These are phyloP conservation scores for Striga asiatica DNA, from an alignment of 257 asterid species.

Conservation along the genomic window DNA sequence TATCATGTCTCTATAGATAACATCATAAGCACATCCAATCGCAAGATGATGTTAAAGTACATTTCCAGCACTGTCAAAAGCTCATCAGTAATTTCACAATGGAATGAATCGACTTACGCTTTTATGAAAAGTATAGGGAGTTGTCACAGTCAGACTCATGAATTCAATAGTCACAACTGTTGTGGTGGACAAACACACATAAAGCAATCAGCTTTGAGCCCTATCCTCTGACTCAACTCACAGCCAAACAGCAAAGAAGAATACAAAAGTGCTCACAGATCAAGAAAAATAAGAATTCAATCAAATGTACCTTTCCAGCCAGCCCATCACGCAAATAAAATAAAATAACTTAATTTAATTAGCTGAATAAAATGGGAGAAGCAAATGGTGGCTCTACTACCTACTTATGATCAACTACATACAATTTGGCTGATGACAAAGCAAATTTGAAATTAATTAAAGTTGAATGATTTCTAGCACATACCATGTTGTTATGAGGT, in stretches of 20 bases:
- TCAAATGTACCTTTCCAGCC: conserved; percentile 22
- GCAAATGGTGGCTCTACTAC: conserved; percentile 6
- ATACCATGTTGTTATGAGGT: background rate
- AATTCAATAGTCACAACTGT: no score
- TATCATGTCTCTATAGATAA: background rate
- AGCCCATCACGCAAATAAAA: conserved; percentile 10
- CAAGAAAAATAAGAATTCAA: conserved; percentile 22
- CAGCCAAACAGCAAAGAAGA: conserved; percentile 17
- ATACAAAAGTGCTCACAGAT: conserved; percentile 21
- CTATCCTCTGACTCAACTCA: conserved; percentile 16
- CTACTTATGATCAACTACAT: conserved; percentile 8
- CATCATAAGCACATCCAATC: conserved; percentile 15
- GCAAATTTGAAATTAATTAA: no score
- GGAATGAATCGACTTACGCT: conserved; percentile 5
- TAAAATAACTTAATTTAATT: no score
- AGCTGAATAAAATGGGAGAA: background rate
- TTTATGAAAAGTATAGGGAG: conserved; percentile 14
- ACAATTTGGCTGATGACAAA: conserved; percentile 5
- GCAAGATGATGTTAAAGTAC: conserved; percentile 19
- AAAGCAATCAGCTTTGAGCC: conserved; percentile 19
- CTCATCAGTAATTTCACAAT: conserved; percentile 14
- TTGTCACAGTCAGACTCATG: no score
- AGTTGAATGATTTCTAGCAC: no score
- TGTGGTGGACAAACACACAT: conserved; percentile 7
- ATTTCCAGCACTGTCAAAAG: conserved; percentile 17